Evolutionary conservation across 1,139 yeast genomes (phyloP), one percentile per base, ranked within the genome.

Genomic region (Spathaspora sp.): DNA sequence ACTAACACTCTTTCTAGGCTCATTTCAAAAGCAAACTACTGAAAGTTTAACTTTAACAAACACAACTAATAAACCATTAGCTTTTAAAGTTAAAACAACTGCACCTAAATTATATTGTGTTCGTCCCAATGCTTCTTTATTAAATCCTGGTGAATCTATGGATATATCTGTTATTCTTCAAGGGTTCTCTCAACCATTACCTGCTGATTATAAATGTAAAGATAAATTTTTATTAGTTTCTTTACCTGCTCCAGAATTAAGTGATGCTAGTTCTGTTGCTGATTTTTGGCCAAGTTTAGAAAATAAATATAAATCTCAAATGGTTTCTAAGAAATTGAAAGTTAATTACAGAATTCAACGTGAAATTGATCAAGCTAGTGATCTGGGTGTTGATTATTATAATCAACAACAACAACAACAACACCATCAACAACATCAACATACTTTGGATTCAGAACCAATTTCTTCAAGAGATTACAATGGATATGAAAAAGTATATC

Each of bases 91-190:
- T 61, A 95, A 93, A 71, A 93, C 99, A 43, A 93, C 99, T 8
- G 97, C 98, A 11, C 99, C 99, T 49, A 91, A 89, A 67, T 78
- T 89, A 65, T 89, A 91, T 74, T 89, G 97, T 67, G 98, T 93
- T 46, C 85, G 97, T 69, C 99, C 99, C 50, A 93, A 91, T 66
- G 95, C 97, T 47, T 82, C 95, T 24, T 70, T 86, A 38, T 76
- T 93, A 47, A 77, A 74, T 38, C 93, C 98, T 11, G 95, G 95
- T 36, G 80, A 81, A 52, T 68, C 84, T 10, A 72, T 84, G 46
- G 82, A 86, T 49, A 88, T 93, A 44, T 81, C 91, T 43, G 86
- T 93, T 56, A 89, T 89, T 58, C 83, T 90, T 53, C 91, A 91
- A 65, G 96, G 96, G 9, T 76, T 86, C 58, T 73, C 84, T 47